These are phyloP conservation scores for Mortierella sp. DNA, from an alignment of 371 early-diverging fungal genomes.

Conservation along the genomic window DNA sequence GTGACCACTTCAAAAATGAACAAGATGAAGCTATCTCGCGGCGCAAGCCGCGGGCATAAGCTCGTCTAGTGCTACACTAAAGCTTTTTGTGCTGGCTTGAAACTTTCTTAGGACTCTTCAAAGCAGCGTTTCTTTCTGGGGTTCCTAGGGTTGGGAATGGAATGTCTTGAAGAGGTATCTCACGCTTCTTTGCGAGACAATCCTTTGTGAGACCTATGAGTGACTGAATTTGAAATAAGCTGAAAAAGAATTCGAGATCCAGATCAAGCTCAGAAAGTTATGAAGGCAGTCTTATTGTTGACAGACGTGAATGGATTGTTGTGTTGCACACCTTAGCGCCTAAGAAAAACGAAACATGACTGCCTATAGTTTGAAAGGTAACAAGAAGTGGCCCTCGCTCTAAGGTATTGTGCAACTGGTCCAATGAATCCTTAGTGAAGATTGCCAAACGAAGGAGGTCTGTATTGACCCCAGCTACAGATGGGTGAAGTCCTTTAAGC, in stretches of 20 bases:
- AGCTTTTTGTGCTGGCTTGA: neutral
- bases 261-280: constrained; percentile 18
- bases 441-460: constrained; percentile 24
- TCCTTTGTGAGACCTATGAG: constrained; percentile 12
- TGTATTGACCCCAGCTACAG: constrained; percentile 5
- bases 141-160: constrained; percentile 26
- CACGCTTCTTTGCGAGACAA: constrained; percentile 18
- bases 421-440: constrained; percentile 19
- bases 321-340: constrained; percentile 16
- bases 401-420: constrained; percentile 8
- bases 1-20: too few relatives aligned
- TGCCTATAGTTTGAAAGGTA: constrained; percentile 18
- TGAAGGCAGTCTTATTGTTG: constrained; percentile 14
- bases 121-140: constrained; percentile 19
- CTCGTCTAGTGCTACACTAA: too few relatives aligned
- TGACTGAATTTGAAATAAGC: constrained; percentile 18
- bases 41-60: too few relatives aligned
- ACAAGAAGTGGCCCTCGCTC: constrained; percentile 12
- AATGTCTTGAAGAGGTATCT: constrained; percentile 14
- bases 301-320: constrained; percentile 12
- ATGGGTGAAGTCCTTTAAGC: constrained; percentile 15
- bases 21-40: too few relatives aligned
- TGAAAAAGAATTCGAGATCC: constrained; percentile 20
- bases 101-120: constrained; percentile 8
- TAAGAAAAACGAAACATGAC: constrained; percentile 20